These are phyloP conservation scores for Primulina eburnea DNA, from an alignment of 257 asterid genomes.

Conservation along the genomic window DNA sequence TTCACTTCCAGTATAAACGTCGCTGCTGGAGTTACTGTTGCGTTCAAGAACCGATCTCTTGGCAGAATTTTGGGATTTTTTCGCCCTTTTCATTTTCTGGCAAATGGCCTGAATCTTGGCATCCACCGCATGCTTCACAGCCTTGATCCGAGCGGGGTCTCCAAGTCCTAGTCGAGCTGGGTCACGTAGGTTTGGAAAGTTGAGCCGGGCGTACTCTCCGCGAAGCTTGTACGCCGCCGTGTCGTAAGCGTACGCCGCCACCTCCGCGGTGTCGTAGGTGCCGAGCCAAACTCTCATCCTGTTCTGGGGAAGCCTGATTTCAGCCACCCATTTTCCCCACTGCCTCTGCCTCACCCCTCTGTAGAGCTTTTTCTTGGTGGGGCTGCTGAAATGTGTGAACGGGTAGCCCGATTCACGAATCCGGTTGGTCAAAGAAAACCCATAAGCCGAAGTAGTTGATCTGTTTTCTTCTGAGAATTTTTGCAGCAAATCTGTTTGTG, in stretches of 20 bases:
- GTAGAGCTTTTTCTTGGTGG: conserved; percentile 75
- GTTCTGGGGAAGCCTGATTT: conserved; percentile 87
- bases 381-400: conserved; percentile 37
- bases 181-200: conserved; percentile 71
- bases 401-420: not conserved
- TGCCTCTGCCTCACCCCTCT: conserved; percentile 98
- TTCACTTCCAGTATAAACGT: conserved; percentile 3
- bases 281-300: conserved; percentile 93
- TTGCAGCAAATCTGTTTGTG: conserved; percentile 61
- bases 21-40: not conserved
- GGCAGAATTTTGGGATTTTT: conserved; percentile 33
- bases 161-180: conserved; percentile 60
- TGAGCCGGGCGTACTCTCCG: conserved; percentile 85
- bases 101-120: conserved; percentile 82
- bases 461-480: conserved; percentile 45
- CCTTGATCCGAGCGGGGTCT: conserved; percentile 41
- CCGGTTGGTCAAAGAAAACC: conserved; percentile 19
- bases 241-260: conserved; percentile 95
- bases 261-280: conserved; percentile 86
- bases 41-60: conserved; percentile 22
- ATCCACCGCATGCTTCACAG: conserved; percentile 76
- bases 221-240: conserved; percentile 93
- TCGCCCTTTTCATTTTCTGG: conserved; percentile 66
- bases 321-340: conserved; percentile 99
- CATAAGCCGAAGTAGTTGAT: conserved; percentile 19